These are phyloP conservation scores for Yamadazyma sp. DNA, from an alignment of 805 yeast species.

Conservation along the genomic window DNA sequence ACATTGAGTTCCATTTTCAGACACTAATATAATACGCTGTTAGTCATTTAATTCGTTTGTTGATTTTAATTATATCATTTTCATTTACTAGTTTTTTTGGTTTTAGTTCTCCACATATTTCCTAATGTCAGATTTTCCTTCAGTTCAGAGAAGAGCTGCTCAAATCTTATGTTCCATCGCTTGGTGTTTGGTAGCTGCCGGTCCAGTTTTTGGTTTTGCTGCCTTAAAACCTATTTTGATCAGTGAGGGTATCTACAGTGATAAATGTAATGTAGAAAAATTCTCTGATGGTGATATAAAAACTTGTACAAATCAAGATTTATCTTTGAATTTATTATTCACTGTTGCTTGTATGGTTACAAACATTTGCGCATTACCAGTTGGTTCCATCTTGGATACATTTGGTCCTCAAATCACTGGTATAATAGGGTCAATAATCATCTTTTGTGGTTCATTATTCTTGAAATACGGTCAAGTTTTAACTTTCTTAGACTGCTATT, in stretches of 20 bases:
- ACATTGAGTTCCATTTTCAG: too few species aligned
- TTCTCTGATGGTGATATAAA: background rate
- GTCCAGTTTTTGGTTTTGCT: conserved; percentile 93
- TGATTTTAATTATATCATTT: too few species aligned
- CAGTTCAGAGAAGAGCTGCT: conserved; percentile 26
- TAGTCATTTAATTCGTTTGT: too few species aligned
- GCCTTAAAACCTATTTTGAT: conserved; percentile 85
- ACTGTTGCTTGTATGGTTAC: conserved; percentile 85
- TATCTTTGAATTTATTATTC: conserved; percentile 77
- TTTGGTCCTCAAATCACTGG: conserved; percentile 83
- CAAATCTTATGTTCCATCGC: conserved; percentile 72
- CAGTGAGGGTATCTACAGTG: conserved; percentile 70
- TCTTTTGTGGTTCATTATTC: conserved; percentile 53
- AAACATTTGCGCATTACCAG: conserved; percentile 76
- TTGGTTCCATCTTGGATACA: conserved; percentile 73
- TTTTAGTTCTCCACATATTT: background rate
- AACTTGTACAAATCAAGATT: conserved; percentile 72
- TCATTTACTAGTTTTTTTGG: too few species aligned
- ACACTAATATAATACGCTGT: too few species aligned
- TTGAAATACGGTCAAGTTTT: conserved; percentile 40
- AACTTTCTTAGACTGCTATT: conserved; percentile 54
- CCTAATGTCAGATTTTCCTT: conserved; percentile 9
- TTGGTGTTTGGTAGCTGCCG: conserved; percentile 92
- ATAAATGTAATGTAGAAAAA: conserved; percentile 48
- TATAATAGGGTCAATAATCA: conserved; percentile 60